Evolutionary conservation across 129 eudicot species (phyloP).

Genomic region (Escallonia herrerae): DNA sequence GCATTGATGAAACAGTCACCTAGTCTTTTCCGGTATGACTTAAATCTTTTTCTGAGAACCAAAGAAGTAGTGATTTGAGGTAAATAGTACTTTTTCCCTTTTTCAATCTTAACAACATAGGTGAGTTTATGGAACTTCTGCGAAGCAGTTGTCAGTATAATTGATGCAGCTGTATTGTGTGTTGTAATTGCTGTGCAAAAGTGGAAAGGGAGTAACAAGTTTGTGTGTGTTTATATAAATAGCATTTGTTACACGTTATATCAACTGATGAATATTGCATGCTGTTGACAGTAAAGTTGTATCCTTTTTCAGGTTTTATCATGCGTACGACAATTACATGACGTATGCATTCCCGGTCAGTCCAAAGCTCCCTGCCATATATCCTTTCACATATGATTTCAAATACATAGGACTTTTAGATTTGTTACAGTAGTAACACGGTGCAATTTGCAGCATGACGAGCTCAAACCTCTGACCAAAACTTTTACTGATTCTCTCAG

Average conservation of each 20-base stretch:
- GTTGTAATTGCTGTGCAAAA: neutral
- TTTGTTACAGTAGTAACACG: no score
- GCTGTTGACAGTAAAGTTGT: neutral
- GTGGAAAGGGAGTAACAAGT: neutral
- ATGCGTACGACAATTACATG: constrained; percentile 96
- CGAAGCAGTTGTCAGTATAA: neutral
- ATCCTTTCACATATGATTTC: no score
- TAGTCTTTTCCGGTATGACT: no score
- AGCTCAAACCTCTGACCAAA: constrained; percentile 85
- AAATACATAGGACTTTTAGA: no score
- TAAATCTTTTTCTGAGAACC: no score
- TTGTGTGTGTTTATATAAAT: neutral
- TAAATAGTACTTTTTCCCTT: no score
- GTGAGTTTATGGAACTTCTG: neutral
- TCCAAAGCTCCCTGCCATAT: neutral
- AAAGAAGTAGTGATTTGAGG: no score
- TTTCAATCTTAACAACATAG: neutral
- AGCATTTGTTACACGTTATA: neutral
- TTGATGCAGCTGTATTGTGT: neutral
- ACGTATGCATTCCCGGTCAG: constrained; percentile 83
- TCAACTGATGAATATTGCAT: neutral
- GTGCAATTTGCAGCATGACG: constrained; percentile 74
- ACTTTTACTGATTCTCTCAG: constrained; percentile 79
- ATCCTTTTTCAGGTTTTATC: constrained; percentile 77
- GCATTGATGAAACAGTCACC: no score